Percentiles rank a stretch among this genome's conserved stretches.
phyloP scores from a whole-genome alignment of 2,329 filamentous ascomycete genomes.

The Sphaerulina musiva region DNA sequence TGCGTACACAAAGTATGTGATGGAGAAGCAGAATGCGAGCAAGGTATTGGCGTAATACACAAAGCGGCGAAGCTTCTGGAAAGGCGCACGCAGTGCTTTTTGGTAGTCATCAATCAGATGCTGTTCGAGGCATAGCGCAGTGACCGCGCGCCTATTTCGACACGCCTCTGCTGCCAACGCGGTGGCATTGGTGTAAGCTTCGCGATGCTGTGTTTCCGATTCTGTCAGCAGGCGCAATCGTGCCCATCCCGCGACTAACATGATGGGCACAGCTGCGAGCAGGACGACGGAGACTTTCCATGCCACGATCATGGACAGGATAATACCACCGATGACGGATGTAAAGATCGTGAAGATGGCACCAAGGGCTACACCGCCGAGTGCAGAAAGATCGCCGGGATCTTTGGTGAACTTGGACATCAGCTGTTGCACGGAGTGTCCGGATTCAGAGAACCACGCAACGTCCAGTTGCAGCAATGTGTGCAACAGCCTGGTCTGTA shows the following conservation, averaged over 20 bases:
- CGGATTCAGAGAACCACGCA: conserved; percentile 42
- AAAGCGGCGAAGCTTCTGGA: conserved; percentile 37
- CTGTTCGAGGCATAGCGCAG: conserved; percentile 39
- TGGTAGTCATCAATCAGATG: conserved; percentile 37
- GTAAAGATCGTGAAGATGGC: conserved; percentile 46
- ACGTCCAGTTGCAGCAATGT: conserved; percentile 53
- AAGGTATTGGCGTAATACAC: conserved; percentile 38
- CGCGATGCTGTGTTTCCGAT: conserved; percentile 58
- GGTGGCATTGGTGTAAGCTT: conserved; percentile 58
- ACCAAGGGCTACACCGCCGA: conserved; percentile 46
- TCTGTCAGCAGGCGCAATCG: conserved; percentile 46
- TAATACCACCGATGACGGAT: conserved; percentile 44
- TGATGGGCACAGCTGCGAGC: conserved; percentile 44
- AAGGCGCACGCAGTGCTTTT: conserved; percentile 36
- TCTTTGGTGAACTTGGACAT: conserved; percentile 45
- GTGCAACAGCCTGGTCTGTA: conserved; percentile 43
- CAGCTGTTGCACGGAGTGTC: conserved; percentile 40
- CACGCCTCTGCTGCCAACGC: conserved; percentile 62
- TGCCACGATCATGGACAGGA: conserved; percentile 44
- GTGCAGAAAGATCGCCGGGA: conserved; percentile 43
- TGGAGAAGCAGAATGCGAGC: conserved; percentile 41
- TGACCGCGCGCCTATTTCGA: conserved; percentile 57
- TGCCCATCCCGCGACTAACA: conserved; percentile 43
- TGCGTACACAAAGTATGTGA: conserved; percentile 45
- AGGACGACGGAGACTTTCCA: conserved; percentile 49